phyloP scores from a whole-genome alignment of 306 rosid genomes.

The Astragalus glycyphyllos region DNA sequence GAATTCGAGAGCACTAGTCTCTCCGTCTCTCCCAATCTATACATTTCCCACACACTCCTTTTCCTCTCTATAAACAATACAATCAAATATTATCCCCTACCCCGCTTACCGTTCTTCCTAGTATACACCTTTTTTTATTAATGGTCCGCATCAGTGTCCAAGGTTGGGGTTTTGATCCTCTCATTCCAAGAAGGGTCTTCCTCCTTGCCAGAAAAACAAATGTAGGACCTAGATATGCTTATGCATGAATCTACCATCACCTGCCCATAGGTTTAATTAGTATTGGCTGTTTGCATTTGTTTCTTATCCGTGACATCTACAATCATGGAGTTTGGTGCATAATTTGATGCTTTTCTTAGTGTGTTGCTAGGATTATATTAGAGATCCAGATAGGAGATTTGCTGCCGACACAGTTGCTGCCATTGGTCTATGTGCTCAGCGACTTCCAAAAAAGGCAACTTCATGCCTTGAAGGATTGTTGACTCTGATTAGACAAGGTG shows the following conservation, averaged over 20 bases:
- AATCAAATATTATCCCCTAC: neutral
- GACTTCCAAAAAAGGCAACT: conserved; percentile 78
- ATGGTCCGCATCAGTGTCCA: neutral
- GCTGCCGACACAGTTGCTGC: conserved; percentile 95
- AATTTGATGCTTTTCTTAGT: conserved; percentile 53
- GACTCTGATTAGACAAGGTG: conserved; percentile 80
- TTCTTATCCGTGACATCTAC: conserved; percentile 29
- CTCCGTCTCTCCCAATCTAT: neutral
- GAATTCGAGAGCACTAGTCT: neutral
- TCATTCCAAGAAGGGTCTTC: neutral
- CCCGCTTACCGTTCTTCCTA: too few species aligned
- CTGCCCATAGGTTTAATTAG: conserved; percentile 12
- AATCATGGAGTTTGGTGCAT: conserved; percentile 40
- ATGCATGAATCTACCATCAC: conserved; percentile 25
- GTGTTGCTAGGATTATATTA: conserved; percentile 89
- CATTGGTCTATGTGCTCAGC: conserved; percentile 84
- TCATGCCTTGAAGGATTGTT: conserved; percentile 75
- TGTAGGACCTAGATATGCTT: conserved; percentile 6
- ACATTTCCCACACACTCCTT: too few species aligned
- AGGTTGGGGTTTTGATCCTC: neutral
- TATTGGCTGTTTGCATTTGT: conserved; percentile 9
- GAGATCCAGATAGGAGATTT: conserved; percentile 90
- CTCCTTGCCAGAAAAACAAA: neutral
- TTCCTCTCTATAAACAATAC: neutral
- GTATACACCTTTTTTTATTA: too few species aligned